A percentile compares a stretch with the other conserved stretches of the same genome.
Evolutionary conservation across 148 eudicot genomes (phyloP).

Genomic region (Fallopia convolvulus): DNA sequence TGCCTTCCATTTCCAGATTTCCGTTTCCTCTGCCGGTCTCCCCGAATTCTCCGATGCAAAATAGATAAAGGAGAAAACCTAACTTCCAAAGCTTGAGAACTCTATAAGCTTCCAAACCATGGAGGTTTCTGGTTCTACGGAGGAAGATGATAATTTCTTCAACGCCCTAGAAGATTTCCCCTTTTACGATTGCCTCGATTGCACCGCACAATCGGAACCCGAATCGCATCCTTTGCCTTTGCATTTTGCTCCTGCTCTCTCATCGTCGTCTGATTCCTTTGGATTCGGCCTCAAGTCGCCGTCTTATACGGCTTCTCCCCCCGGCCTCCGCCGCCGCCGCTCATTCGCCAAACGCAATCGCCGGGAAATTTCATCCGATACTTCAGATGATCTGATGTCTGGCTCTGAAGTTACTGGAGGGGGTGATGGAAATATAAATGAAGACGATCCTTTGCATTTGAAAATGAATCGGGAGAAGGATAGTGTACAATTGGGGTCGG

Average conservation of each 20-base stretch:
- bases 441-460: conserved; percentile 13
- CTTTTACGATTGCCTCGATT: conserved; percentile 35
- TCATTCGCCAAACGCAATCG: conserved; percentile 12
- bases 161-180: conserved; percentile 50
- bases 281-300: neutral
- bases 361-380: neutral
- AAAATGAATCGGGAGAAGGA: neutral
- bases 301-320: conserved; percentile 5
- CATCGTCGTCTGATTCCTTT: conserved; percentile 14
- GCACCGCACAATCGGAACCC: neutral
- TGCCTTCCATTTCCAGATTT: neutral
- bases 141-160: conserved; percentile 32
- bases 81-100: neutral
- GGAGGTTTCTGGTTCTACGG: conserved; percentile 21
- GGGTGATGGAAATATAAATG: neutral
- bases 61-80: neutral
- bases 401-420: neutral
- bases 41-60: neutral
- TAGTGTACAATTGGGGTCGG: conserved; percentile 15
- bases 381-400: neutral
- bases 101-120: conserved; percentile 10
- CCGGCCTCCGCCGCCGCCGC: conserved; percentile 35
- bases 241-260: conserved; percentile 13
- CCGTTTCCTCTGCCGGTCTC: neutral
- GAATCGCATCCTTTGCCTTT: conserved; percentile 1